Evolutionary conservation across 2,329 filamentous ascomycete genomes (phyloP).

Genomic region (Alternaria sp.): DNA sequence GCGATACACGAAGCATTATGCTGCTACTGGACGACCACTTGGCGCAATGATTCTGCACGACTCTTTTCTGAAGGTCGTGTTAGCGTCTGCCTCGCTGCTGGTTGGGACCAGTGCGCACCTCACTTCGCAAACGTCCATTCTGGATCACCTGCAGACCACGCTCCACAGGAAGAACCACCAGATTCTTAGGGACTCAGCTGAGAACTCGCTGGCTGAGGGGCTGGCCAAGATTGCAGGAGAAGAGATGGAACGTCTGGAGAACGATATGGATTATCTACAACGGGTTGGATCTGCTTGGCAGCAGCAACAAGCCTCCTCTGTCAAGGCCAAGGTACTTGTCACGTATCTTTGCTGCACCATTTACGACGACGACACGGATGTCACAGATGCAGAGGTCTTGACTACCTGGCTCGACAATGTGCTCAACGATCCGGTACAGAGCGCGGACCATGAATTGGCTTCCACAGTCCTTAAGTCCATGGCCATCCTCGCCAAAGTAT

Average conservation of each 20-base stretch:
- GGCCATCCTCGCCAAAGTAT: conserved; percentile 79
- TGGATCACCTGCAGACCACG: conserved; percentile 67
- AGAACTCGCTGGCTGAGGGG: conserved; percentile 54
- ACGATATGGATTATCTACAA: conserved; percentile 86
- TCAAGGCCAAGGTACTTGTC: conserved; percentile 81
- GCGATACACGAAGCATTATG: conserved; percentile 82
- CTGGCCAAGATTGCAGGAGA: conserved; percentile 78
- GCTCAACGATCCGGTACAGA: conserved; percentile 78
- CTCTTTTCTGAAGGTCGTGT: conserved; percentile 84
- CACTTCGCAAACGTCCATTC: conserved; percentile 67
- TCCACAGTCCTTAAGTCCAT: conserved; percentile 80
- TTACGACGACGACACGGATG: conserved; percentile 71
- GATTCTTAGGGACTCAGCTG: conserved; percentile 24
- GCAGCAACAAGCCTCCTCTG: conserved; percentile 82
- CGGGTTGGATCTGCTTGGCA: conserved; percentile 81
- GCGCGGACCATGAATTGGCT: conserved; percentile 79
- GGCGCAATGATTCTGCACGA: conserved; percentile 91
- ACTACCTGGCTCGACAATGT: conserved; percentile 87
- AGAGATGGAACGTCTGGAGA: conserved; percentile 85
- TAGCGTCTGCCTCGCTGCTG: conserved; percentile 77
- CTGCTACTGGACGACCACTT: conserved; percentile 77
- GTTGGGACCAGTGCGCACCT: conserved; percentile 65
- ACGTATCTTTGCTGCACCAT: conserved; percentile 86
- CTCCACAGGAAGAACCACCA: conserved; percentile 24
- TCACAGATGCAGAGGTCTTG: conserved; percentile 78